Conservation (phyloP, 352 stramenopile genomes). For the Thraustochytrium sp. region DNA sequence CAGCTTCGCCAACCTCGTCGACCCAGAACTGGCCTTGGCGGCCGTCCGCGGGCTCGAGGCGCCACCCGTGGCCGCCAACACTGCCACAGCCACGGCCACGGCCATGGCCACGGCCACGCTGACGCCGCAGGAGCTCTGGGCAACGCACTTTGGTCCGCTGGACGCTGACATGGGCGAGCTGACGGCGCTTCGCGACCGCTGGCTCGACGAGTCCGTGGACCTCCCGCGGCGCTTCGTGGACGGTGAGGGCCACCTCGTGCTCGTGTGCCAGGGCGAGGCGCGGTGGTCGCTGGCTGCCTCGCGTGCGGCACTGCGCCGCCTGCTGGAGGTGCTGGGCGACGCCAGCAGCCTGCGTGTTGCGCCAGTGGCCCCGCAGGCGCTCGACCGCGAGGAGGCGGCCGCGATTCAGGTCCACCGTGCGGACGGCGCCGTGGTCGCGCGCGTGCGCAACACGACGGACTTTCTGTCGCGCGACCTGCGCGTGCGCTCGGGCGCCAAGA, state of each 20-base stretch:
- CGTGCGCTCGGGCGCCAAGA: background rate
- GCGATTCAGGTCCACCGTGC: background rate
- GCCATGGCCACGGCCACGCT: too few relatives aligned
- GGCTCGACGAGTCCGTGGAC: background rate
- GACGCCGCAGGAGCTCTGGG: background rate
- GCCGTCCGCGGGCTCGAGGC: too few relatives aligned
- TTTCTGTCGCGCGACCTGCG: background rate
- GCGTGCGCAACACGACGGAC: background rate
- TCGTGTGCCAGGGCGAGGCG: background rate
- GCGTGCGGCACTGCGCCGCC: background rate
- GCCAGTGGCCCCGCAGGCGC: background rate
- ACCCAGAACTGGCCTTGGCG: background rate
- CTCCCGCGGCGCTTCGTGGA: background rate
- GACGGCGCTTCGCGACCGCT: background rate
- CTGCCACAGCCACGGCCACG: background rate
- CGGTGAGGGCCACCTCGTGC: background rate
- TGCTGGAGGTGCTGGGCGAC: background rate
- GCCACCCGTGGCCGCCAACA: background rate
- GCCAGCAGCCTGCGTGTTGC: background rate
- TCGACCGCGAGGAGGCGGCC: background rate
- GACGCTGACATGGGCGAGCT: background rate
- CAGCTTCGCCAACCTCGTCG: background rate
- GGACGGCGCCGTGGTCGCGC: background rate
- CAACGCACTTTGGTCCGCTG: background rate
- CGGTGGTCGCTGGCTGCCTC: background rate